Evolutionary conservation across 768 basidiomycete species (phyloP).

Genomic region (Tricholoma matsutake): DNA sequence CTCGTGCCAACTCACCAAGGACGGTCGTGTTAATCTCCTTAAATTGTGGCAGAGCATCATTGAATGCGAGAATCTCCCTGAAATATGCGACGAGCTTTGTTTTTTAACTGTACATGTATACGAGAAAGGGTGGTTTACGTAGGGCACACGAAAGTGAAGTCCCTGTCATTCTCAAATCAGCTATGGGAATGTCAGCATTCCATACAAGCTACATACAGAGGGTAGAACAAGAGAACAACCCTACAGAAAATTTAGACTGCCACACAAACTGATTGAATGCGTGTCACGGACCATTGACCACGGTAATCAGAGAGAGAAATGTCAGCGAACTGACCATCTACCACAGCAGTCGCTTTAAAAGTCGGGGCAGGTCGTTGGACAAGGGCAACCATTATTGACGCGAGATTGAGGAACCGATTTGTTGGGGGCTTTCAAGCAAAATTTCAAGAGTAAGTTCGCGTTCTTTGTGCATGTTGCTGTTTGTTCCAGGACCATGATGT

Average conservation of each 20-base stretch:
- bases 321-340: constrained; percentile 75
- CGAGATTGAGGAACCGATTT: constrained; percentile 5
- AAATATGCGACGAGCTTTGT: neutral
- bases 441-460: constrained; percentile 10
- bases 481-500: neutral
- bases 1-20: constrained; percentile 51
- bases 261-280: neutral
- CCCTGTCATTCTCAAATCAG: constrained; percentile 39
- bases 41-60: constrained; percentile 79
- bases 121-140: constrained; percentile 40
- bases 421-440: constrained; percentile 2
- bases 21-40: constrained; percentile 69
- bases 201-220: constrained; percentile 55
- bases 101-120: neutral
- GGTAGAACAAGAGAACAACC: constrained; percentile 95
- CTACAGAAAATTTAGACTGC: constrained; percentile 35
- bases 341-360: constrained; percentile 74
- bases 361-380: constrained; percentile 84
- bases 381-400: constrained; percentile 46
- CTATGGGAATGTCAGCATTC: neutral
- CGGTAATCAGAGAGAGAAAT: constrained; percentile 68
- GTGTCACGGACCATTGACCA: constrained; percentile 71
- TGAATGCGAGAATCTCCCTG: constrained; percentile 90
- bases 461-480: constrained; percentile 17
- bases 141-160: constrained; percentile 91